Base-by-base conservation (phyloP, 495 filamentous ascomycete genomes). In the Tuber aestivum region DNA sequence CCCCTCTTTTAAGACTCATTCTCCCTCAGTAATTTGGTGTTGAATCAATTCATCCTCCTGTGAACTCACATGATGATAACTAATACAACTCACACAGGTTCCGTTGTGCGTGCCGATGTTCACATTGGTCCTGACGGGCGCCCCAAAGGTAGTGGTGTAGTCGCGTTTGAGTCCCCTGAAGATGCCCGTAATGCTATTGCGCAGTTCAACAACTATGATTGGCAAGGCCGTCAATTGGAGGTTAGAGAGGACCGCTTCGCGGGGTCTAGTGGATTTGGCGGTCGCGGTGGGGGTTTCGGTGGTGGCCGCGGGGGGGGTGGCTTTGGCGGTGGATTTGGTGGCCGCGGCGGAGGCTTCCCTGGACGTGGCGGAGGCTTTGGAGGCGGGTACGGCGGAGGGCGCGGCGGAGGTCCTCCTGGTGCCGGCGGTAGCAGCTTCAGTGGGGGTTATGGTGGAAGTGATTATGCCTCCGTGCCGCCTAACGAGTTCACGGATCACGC, bases 181-280 rank as follows among this genome's bases (percentile, higher is more conserved):
- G 95, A 99, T 85, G 94, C 96, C 37, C 93, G 94, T 75, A 97
- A 94, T 79, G 95, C 95, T 48, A 99, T 99, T 81, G 88, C 91
- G 73, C 94, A 97, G 83, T 98, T 97, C 87, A 98, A 99, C 83
- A 95, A 95, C 75, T 97, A 97, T 84, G 95, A 99, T 71, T 99
- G 95, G 95, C 95, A 99, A 84, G 95, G 95, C 32, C 92, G 95
- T 76, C 84, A 90, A 73, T 87, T 99, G 48, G 96, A 98, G 83
- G 95, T 99, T 71, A 94, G 96, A 77, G 96, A 98, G 83, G 95
- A 99, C 84, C 91, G 96, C 50, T 99, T 94, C 83, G 96, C 96
- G 50, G 90, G 89, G 74, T 84, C 89, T 38, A 87, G 87, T 42
- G 88, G 87, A 71, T 85, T 83, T 45, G 84, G 85, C 56, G 85